Evolutionary conservation across 192 early-diverging fungal genomes (phyloP).

Genomic region (Ambispora gerdemannii): DNA sequence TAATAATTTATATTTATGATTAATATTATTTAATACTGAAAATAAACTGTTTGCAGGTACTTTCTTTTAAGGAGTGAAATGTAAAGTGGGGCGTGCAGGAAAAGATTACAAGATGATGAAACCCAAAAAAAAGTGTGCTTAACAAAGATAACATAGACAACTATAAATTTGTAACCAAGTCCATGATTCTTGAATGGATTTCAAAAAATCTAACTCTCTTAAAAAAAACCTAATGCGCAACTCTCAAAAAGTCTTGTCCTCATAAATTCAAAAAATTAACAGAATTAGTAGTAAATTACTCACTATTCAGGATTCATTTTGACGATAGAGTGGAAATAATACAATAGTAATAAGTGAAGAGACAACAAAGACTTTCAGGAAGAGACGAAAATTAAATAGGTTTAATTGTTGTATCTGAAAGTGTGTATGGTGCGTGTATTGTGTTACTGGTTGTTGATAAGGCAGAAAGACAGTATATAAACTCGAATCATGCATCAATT

Average conservation of each 20-base stretch:
- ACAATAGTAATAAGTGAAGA: neutral
- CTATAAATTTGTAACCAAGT: neutral
- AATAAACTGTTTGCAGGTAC: neutral
- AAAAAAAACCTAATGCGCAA: neutral
- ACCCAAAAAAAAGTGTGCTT: neutral
- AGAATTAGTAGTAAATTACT: neutral
- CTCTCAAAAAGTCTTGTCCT: neutral
- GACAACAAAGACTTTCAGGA: neutral
- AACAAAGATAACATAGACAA: neutral
- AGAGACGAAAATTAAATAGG: too few species aligned
- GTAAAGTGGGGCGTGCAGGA: neutral
- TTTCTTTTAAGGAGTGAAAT: neutral
- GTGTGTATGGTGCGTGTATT: too few species aligned
- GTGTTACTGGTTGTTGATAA: too few species aligned
- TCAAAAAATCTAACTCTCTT: neutral
- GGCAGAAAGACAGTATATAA: too few species aligned
- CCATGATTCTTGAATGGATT: neutral
- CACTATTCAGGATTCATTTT: conserved; percentile 32
- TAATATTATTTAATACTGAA: neutral
- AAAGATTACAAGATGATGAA: neutral
- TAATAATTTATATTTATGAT: neutral
- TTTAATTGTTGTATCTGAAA: too few species aligned
- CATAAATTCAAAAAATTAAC: neutral
- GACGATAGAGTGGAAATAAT: neutral
- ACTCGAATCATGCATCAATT: too few species aligned